Evolutionary conservation across 1,284 basidiomycete genomes (phyloP).

Genomic region (Cerioporus squamosus): DNA sequence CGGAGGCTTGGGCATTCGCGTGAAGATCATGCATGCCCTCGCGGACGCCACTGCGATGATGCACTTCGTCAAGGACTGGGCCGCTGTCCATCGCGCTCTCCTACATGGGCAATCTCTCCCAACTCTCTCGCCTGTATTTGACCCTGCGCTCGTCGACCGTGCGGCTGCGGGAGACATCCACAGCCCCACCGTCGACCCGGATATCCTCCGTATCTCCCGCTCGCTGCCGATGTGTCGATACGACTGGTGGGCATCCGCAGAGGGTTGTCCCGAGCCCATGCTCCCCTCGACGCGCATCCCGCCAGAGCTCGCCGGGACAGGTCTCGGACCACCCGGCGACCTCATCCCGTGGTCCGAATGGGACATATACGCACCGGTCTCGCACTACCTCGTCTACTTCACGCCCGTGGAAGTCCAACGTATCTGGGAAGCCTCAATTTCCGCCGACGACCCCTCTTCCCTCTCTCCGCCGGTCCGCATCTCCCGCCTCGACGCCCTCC

Average conservation of each 20-base stretch:
- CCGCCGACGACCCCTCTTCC: neutral
- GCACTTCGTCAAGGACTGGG: slow-evolving; percentile 46
- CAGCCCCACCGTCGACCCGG: slow-evolving; percentile 27
- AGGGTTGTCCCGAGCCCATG: slow-evolving; percentile 30
- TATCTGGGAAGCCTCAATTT: slow-evolving; percentile 36
- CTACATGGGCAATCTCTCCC: slow-evolving; percentile 12
- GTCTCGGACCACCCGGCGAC: slow-evolving; percentile 29
- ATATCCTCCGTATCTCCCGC: slow-evolving; percentile 31
- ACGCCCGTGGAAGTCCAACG: slow-evolving; percentile 36
- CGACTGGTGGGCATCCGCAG: slow-evolving; percentile 42
- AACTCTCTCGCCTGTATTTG: slow-evolving; percentile 34
- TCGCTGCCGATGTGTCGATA: slow-evolving; percentile 40
- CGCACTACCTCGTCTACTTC: slow-evolving; percentile 41
- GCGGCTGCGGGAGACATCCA: slow-evolving; percentile 40
- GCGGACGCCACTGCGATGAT: slow-evolving; percentile 44
- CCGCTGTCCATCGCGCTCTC: slow-evolving; percentile 31
- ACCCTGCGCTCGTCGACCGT: slow-evolving; percentile 39
- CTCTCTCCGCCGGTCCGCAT: slow-evolving; percentile 8
- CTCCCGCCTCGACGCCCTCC: slow-evolving; percentile 47
- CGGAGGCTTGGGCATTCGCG: slow-evolving; percentile 28
- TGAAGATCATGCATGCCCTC: slow-evolving; percentile 42
- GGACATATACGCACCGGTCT: slow-evolving; percentile 36
- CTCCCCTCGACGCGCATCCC: slow-evolving; percentile 17
- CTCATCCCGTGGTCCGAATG: slow-evolving; percentile 44
- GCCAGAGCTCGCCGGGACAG: slow-evolving; percentile 20